Evolutionary conservation across 495 filamentous ascomycete species (phyloP), one percentile per base, ranked within the genome.

Genomic region (Parachaetomium inaequale): DNA sequence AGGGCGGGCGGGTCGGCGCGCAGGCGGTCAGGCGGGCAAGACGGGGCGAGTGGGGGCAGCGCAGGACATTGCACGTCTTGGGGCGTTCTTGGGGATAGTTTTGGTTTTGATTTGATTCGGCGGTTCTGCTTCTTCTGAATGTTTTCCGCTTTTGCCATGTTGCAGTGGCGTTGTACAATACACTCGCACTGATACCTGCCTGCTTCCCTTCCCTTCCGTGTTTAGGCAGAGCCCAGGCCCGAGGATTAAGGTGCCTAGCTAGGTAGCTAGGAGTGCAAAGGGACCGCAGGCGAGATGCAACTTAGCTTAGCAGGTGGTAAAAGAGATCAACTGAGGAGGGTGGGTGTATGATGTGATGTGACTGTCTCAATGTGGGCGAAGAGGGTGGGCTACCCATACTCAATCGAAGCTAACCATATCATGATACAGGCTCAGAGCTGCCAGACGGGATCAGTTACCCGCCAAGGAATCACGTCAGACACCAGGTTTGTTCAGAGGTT

Each of bases 401-500:
- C n/a, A n/a, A n/a, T n/a, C n/a, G n/a, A n/a, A n/a, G n/a, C n/a
- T n/a, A n/a, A n/a, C n/a, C n/a, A n/a, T n/a, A n/a, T n/a, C n/a
- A n/a, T n/a, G n/a, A n/a, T n/a, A n/a, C n/a, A n/a, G n/a, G n/a
- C n/a, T n/a, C n/a, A n/a, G n/a, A n/a, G n/a, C 36, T 2, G 36
- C 1, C 14, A 15, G 36, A 17, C 10, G 36, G 14, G n/a, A 3
- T 17, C 36, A 10, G 12, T 40, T 40, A 3, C 2, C 36, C 14
- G 12, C 15, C 42, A 46, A 34, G 10, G 4, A 21, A 45, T 36
- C 25, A 45, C 38, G 31, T 36, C 55, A 23, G 17, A 23, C 15
- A 23, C 6, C 4, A 14, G 23, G 55, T 42, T 63, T 58, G 62
- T 68, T 66, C 51, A 66, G 61, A 64, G 56, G 49, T 65, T 47